phyloP scores from a whole-genome alignment of 768 basidiomycete species.

The Lactarius psammicola region DNA sequence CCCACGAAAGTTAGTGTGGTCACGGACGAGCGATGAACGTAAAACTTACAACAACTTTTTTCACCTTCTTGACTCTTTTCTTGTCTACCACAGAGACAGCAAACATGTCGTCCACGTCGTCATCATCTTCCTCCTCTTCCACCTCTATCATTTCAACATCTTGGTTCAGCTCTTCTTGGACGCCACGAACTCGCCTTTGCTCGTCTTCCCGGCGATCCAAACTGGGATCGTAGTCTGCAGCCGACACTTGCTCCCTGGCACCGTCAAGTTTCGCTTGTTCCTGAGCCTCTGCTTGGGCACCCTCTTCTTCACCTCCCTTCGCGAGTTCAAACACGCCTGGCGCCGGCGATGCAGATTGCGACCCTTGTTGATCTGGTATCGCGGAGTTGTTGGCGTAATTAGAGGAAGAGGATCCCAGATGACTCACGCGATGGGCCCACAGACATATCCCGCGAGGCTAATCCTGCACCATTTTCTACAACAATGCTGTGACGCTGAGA shows the following conservation, averaged over 20 bases:
- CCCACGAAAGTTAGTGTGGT: neutral
- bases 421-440: constrained; percentile 7
- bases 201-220: constrained; percentile 85
- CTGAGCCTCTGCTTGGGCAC: constrained; percentile 46
- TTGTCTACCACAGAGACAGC: constrained; percentile 57
- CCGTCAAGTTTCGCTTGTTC: constrained; percentile 44
- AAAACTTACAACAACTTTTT: constrained; percentile 49
- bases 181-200: constrained; percentile 57
- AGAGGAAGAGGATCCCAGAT: neutral
- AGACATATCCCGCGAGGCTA: constrained; percentile 11
- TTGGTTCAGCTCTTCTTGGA: constrained; percentile 38
- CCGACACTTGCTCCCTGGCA: constrained; percentile 69
- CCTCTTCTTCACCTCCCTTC: constrained; percentile 58
- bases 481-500: constrained; percentile 53
- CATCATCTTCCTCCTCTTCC: constrained; percentile 66
- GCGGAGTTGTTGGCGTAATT: neutral
- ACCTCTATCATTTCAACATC: constrained; percentile 54
- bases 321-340: constrained; percentile 63
- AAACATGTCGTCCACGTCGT: constrained; percentile 96
- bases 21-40: constrained; percentile 1
- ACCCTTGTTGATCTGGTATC: constrained; percentile 37
- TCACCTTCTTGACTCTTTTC: constrained; percentile 60
- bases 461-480: constrained; percentile 31
- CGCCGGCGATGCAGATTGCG: constrained; percentile 57
- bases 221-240: constrained; percentile 90